Evolutionary conservation across 2,329 filamentous ascomycete species (phyloP), one percentile per base, ranked within the genome.

Genomic region (Colletotrichum nymphaeae): DNA sequence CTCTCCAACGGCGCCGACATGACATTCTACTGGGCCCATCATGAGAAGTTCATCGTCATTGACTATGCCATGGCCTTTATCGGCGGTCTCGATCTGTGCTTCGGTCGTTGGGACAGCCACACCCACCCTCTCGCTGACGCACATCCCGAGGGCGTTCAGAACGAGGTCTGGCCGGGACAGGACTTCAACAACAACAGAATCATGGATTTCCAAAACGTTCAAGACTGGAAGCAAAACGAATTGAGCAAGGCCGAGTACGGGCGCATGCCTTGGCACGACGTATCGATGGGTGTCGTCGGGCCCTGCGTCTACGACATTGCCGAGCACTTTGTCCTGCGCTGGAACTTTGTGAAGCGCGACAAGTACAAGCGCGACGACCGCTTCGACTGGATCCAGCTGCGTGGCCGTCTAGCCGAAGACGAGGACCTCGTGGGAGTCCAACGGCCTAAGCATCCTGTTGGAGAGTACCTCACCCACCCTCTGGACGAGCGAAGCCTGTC

Each of bases 131-230:
- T 98, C 16, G 89, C 96, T 1, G 97, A 98, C 81, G 92, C 95
- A 0, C 95, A 98, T 80, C 96, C 96, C 0, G 92, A 93, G 56
- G 94, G 94, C 24, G 90, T 98, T 22, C 87, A 90, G 16, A 91
- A 95, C 67, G 95, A 98, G 81, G 88, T 98, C 24, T 99, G 95
- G 88, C 95, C 97, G 0, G 97, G 97, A 0, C 97, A 99, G 80
- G 97, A 99, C 79, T 98, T 97, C 86, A 98, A 98, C 83, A 98
- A 98, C 83, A 98, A 98, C 81, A 91, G 96, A 49, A 92, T 98
- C 77, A 94, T 97, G 93, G 97, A 99, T 79, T 99, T 98, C 81
- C 89, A 98, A 78, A 93, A 93, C 37, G 97, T 98, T 1, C 83
- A 94, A 35, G 93, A 98, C 79, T 98, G 96, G 96, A 95, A 97